Base-by-base conservation (phyloP, 208 protist genomes). In the Trypanosoma theileri region DNA sequence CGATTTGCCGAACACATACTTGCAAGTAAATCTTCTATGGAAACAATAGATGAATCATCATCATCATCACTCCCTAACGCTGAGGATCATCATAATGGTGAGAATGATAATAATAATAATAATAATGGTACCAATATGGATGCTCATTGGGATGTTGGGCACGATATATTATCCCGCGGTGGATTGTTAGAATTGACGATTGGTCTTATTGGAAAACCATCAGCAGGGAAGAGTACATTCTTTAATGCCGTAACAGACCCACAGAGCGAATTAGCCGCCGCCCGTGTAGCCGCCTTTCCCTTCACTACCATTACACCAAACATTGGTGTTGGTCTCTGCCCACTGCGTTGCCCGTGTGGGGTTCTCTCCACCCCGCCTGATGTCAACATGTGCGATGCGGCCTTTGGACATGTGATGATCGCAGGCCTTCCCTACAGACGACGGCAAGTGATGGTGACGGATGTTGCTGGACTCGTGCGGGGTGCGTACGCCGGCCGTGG, bases 221-320 rank as follows among this genome's bases (percentile, higher is more conserved):
- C 83, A 45, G 85, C 90, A 16, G 96, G 96, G 45, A 98, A 98
- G 80, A 95, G 87, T 68, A 98, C 93, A 31, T 89, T 98, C 73
- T 97, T 98, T 74, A 98, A 98, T 77, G 93, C 94, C 53, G 76
- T 95, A 50, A 95, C 90, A 1, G 86, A 96, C 66, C 91, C 91
- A 11, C 66, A 80, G 22, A 80, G 66, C 56, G 91, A 91, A 77
- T 78, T 72, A 50, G 80, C 72, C n/a, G 92, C 82, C 10, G 96
- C 96, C 48, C 83, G 85, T 8, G 89, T 97, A 4, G 94, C 89
- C 16, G 88, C 93, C 6, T 94, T 95, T 55, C 96, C 96, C 1
- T 98, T 98, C 70, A 98, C 96, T 2, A 98, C 96, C 1, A 98
- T 98, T 57, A 84, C 96, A 24, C 94, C 96, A 0, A 98, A 98